These are phyloP conservation scores for Carallia pectinifolia DNA, from an alignment of 345 rosid species.

Conservation along the genomic window DNA sequence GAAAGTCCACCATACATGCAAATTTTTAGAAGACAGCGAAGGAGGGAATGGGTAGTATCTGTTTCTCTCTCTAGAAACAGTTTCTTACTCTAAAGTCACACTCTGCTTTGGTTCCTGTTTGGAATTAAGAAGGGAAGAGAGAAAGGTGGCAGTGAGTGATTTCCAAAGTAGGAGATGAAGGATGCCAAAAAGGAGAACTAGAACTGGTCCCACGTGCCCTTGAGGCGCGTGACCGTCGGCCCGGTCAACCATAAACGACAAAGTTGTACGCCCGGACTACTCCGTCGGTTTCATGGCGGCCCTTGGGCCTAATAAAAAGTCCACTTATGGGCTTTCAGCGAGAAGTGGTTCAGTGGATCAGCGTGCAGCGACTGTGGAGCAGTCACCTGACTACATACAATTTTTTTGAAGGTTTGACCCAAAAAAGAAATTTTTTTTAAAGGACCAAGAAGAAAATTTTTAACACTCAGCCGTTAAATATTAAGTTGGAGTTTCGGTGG, in stretches of 20 bases:
- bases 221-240: slow-evolving; percentile 37
- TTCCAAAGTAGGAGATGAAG: slow-evolving; percentile 28
- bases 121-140: slow-evolving; percentile 1
- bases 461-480: no score
- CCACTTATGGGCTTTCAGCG: background rate
- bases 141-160: slow-evolving; percentile 24
- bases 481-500: no score
- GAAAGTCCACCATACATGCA: background rate
- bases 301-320: background rate
- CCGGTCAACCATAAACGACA: slow-evolving; percentile 42
- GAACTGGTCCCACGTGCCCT: slow-evolving; percentile 37
- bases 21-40: background rate
- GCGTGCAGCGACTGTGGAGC: background rate
- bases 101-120: slow-evolving; percentile 12
- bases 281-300: background rate
- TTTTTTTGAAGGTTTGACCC: no score
- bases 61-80: slow-evolving; percentile 1
- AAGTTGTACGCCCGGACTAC: background rate
- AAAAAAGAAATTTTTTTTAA: no score
- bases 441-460: no score
- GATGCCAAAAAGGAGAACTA: slow-evolving; percentile 27
- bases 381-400: background rate
- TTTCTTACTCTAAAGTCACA: slow-evolving; percentile 15
- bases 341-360: background rate
- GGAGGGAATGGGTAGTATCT: slow-evolving; percentile 3